Evolutionary conservation across 1,284 basidiomycete species (phyloP), one percentile per base, ranked within the genome.

Genomic region (Tylopilus orsonianus): DNA sequence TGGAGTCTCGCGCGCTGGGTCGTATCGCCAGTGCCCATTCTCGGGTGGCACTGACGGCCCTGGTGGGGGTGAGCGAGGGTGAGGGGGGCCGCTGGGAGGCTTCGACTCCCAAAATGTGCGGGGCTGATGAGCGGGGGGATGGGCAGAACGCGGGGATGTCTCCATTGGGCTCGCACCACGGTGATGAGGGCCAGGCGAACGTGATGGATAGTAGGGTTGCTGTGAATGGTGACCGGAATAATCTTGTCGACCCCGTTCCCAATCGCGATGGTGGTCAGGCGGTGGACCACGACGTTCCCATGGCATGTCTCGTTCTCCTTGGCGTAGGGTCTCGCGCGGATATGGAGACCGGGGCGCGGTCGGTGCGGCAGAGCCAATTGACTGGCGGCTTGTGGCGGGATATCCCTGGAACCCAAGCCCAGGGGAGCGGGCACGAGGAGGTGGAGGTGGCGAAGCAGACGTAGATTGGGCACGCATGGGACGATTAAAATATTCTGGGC

Each of bases 331-430:
- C 32, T 83, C 81, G 16, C 75, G 75, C 6, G 74, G 58, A 51
- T 84, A 85, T 1, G 72, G 60, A 14, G 84, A 84, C 2, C 79
- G 74, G n/a, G 79, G 76, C 22, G 73, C 72, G 5, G 67, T 51
- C 1, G 75, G 68, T 46, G 77, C 80, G 4, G 72, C 79, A 22
- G 83, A 80, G 0, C 81, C 81, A 30, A 78, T 70, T 2, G 74
- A 74, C 40, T 75, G 77, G 22, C 81, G 74, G 19, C 52, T 60
- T 6, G 72, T 67, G 7, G 72, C 62, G 2, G 75, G 70, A 45
- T 78, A 81, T 1, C 59, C 50, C 24, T 68, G 73, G 62, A 76
- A 80, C 0, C 71, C 60, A 0, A 73, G 70, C 18, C 69, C 73
- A 8, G 80, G 75, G 1, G 78, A 80, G 9, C 75, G 74, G 67